Base-by-base conservation (phyloP, 345 rosid species). In the Aquilaria sinensis region DNA sequence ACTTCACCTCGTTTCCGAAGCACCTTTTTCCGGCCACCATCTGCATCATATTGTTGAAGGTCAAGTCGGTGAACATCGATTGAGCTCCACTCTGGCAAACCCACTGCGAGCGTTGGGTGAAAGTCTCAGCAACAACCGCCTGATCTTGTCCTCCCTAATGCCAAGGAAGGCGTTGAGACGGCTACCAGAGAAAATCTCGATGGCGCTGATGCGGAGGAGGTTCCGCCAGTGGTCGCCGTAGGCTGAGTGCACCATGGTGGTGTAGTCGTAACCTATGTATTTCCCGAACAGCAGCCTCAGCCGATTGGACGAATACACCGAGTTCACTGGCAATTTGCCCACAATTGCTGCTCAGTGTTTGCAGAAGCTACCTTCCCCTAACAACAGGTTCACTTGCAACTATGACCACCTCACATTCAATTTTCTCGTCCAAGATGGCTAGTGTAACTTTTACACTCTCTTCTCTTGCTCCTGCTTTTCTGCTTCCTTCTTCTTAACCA, bases 341-440 rank as follows among this genome's bases (percentile, higher is more conserved):
- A 92, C 97, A 53, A 93, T 93, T 57, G 96, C 98, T 13, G 72
- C 93, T 57, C 98, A 93, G 79, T 93, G 97, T 67, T 85, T 93
- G 64, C 92, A 88, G 60, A 83, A 77, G 69, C 85, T 93, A 60
- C 90, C 97, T 66, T 90, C 94, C 48, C 70, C 92, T 50, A 90
- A 88, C 79, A 90, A 85, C 88, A 93, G 86, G 87, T 88, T 88
- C 78, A 90, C 97, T 56, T 93, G 88, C 88, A 87, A 87, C 70
- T 93, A 97, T 64, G 98, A 93, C 81, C 92, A 88, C 78, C 98
- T 90, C 67, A 86, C 97, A 71, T 90, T 93, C 78, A 93, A 93
- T 64, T 93, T 93, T 78, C 90, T 93, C 51, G 87, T 93, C 34
- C 89, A 93, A 71, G 92, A 93, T 67, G 98, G 98, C 61, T 93